Evolutionary conservation across 495 filamentous ascomycete species (phyloP).

Genomic region (Aspergillus nidulans): DNA sequence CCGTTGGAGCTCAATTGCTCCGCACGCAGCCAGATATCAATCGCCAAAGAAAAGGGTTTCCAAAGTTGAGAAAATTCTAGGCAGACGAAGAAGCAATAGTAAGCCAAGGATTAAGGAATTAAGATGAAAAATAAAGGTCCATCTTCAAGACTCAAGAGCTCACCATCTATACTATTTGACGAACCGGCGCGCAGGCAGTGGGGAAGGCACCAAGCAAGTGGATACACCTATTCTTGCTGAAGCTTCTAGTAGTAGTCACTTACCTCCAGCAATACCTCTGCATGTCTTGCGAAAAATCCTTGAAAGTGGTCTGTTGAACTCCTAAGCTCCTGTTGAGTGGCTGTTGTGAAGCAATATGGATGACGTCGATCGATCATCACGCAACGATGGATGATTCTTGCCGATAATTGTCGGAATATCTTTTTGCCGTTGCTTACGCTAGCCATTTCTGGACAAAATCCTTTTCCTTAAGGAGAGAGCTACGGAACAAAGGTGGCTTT

Average conservation of each 20-base stretch:
- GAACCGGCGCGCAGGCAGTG: no score
- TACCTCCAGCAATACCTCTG: background rate
- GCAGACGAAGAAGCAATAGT: background rate
- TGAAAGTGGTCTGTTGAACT: background rate
- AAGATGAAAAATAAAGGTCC: background rate
- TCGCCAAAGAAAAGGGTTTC: background rate
- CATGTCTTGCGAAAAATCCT: background rate
- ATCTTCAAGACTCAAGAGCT: background rate
- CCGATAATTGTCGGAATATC: background rate
- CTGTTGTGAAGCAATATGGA: background rate
- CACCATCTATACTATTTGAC: background rate
- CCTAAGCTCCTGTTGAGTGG: background rate
- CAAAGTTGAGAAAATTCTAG: background rate
- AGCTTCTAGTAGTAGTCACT: background rate
- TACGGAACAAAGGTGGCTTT: background rate
- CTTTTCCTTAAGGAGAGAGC: background rate
- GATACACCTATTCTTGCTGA: background rate
- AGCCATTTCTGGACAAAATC: background rate
- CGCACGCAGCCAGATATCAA: background rate
- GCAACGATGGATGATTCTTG: background rate
- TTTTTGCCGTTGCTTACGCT: background rate
- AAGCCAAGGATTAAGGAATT: background rate
- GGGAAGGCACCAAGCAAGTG: no score
- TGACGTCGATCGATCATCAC: constrained; percentile 10
- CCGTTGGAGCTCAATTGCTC: background rate